Percentiles rank a stretch among this genome's conserved stretches.
phyloP scores from a whole-genome alignment of 1,139 yeast species.

The Citeromyces hawaiiensis region DNA sequence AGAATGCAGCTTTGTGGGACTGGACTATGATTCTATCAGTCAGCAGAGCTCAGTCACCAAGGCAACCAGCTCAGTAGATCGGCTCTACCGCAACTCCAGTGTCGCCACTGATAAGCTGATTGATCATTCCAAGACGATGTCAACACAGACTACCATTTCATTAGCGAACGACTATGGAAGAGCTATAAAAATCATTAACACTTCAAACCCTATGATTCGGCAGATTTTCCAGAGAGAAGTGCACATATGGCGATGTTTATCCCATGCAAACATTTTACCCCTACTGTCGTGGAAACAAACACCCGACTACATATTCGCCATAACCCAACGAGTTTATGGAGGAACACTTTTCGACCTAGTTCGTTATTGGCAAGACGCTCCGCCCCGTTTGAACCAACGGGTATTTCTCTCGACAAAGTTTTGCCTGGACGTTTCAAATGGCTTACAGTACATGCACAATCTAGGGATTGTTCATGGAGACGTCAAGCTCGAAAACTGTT shows the following conservation, averaged over 20 bases:
- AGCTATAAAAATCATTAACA: slow-evolving; percentile 70
- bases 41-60: not conserved
- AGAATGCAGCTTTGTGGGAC: slow-evolving; percentile 36
- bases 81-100: slow-evolving; percentile 2
- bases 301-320: slow-evolving; percentile 51
- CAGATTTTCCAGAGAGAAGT: slow-evolving; percentile 59
- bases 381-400: slow-evolving; percentile 12
- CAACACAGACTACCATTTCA: not conserved
- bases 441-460: slow-evolving; percentile 60
- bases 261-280: slow-evolving; percentile 54
- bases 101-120: slow-evolving; percentile 1
- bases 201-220: slow-evolving; percentile 27
- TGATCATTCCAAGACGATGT: not conserved
- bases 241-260: slow-evolving; percentile 55
- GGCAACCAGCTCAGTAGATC: slow-evolving; percentile 1
- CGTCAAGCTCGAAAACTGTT: slow-evolving; percentile 74
- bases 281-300: slow-evolving; percentile 51
- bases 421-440: slow-evolving; percentile 42
- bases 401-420: slow-evolving; percentile 20
- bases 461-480: slow-evolving; percentile 79
- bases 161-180: slow-evolving; percentile 15
- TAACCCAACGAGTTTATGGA: slow-evolving; percentile 58
- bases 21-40: not conserved
- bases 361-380: slow-evolving; percentile 30
- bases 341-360: slow-evolving; percentile 80